phyloP scores from a whole-genome alignment of 352 stramenopile genomes.

The Stephanocyclus meneghinianus region DNA sequence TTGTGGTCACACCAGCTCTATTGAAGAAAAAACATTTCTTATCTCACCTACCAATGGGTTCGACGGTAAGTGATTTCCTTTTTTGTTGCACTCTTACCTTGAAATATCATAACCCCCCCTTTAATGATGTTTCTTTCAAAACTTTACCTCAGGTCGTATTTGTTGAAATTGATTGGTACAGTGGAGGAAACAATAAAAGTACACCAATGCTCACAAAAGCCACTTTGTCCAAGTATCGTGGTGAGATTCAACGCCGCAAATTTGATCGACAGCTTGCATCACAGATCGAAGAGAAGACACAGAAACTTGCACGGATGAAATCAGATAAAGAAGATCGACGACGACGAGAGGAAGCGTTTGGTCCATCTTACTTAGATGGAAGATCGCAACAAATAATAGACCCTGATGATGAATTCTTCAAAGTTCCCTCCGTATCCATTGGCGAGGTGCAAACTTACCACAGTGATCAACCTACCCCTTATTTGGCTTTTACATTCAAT shows the following conservation, averaged over 20 bases:
- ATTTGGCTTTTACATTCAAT: slow-evolving; percentile 30
- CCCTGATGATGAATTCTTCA: slow-evolving; percentile 74
- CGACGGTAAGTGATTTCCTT: slow-evolving; percentile 32
- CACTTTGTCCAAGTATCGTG: slow-evolving; percentile 34
- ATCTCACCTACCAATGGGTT: slow-evolving; percentile 65
- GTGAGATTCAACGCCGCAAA: slow-evolving; percentile 38
- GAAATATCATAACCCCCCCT: background rate
- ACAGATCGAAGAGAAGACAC: slow-evolving; percentile 59
- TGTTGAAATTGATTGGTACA: slow-evolving; percentile 70
- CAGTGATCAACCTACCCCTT: slow-evolving; percentile 10
- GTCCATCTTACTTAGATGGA: slow-evolving; percentile 13
- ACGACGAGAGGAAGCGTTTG: slow-evolving; percentile 23
- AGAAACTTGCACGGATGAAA: slow-evolving; percentile 38
- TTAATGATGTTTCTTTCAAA: background rate
- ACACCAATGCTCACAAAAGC: slow-evolving; percentile 34
- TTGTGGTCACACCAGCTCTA: slow-evolving; percentile 55
- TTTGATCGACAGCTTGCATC: slow-evolving; percentile 21
- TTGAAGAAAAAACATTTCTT: slow-evolving; percentile 71
- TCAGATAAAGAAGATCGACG: slow-evolving; percentile 54
- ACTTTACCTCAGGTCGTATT: slow-evolving; percentile 27
- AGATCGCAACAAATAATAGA: slow-evolving; percentile 59
- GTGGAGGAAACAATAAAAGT: slow-evolving; percentile 25
- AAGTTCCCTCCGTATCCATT: slow-evolving; percentile 11
- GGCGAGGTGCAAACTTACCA: slow-evolving; percentile 8
- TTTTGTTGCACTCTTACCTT: background rate